These are phyloP conservation scores for Sugiyamaella paludigena DNA, from an alignment of 1,139 yeast genomes.

Conservation along the genomic window DNA sequence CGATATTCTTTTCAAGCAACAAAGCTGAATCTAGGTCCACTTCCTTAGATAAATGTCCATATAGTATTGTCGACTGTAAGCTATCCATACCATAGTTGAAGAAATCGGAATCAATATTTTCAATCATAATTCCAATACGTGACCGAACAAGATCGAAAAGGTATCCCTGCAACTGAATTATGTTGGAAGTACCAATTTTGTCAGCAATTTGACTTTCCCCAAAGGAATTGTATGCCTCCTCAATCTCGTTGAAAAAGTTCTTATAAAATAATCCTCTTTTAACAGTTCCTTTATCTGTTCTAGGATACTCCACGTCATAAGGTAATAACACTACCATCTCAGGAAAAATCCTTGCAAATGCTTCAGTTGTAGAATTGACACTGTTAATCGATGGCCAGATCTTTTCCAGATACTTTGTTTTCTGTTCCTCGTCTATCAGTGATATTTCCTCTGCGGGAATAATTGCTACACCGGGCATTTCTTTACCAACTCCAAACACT, in stretches of 20 bases:
- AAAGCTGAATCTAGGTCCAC: neutral
- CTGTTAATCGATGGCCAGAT: neutral
- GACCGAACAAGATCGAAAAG: too few species aligned
- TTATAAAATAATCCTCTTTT: neutral
- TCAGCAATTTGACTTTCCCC: too few species aligned
- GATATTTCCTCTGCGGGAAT: neutral
- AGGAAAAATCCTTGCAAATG: neutral
- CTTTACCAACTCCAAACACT: constrained; percentile 1
- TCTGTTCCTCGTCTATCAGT: neutral
- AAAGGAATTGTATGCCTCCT: too few species aligned
- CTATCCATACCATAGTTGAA: neutral
- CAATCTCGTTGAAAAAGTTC: neutral
- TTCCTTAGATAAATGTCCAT: neutral
- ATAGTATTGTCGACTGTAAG: neutral
- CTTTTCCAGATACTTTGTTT: neutral
- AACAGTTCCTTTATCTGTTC: constrained; percentile 1
- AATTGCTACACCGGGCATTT: constrained; percentile 1
- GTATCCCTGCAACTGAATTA: neutral
- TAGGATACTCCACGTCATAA: neutral
- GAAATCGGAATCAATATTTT: neutral
- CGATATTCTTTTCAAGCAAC: neutral
- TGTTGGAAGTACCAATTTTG: neutral
- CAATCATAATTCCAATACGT: neutral
- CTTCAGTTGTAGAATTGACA: neutral
- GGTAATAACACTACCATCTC: neutral